Conservation (phyloP, 169 alveolate genomes). For the Eimeria tenella region DNA sequence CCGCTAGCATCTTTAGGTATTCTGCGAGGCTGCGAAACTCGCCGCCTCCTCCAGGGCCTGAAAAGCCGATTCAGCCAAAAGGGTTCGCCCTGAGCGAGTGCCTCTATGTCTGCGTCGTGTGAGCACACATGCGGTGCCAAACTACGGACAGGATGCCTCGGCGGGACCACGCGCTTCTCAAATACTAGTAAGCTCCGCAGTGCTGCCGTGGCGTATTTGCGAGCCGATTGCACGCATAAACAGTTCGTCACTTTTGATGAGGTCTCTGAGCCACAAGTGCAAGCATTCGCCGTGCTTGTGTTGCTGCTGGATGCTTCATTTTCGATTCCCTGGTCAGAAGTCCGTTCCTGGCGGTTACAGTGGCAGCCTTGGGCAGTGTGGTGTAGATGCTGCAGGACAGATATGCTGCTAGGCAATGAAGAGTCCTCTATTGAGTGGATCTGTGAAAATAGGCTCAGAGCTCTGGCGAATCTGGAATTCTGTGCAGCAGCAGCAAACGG, state of each 20-base stretch:
- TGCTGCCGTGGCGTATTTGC: conserved; percentile 40
- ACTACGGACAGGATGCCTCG: conserved; percentile 12
- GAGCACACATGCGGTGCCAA: conserved; percentile 65
- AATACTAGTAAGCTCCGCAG: conserved; percentile 31
- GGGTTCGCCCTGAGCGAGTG: conserved; percentile 57
- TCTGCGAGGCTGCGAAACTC: conserved; percentile 14
- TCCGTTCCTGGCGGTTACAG: conserved; percentile 29
- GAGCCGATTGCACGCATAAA: conserved; percentile 50
- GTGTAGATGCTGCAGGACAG: conserved; percentile 57
- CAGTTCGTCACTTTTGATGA: conserved; percentile 5
- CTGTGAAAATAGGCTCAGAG: conserved; percentile 42
- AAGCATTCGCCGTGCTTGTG: not conserved
- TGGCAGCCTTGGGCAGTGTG: conserved; percentile 50
- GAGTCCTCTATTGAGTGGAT: conserved; percentile 41
- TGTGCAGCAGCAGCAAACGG: conserved; percentile 71
- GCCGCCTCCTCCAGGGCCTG: conserved; percentile 65
- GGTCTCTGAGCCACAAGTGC: conserved; percentile 30
- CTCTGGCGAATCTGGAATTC: conserved; percentile 63
- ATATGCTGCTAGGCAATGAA: conserved; percentile 36
- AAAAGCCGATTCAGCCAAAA: conserved; percentile 27
- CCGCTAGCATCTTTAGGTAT: not conserved
- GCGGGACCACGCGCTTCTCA: conserved; percentile 5
- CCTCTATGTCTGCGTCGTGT: conserved; percentile 45
- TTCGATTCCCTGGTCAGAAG: not conserved
- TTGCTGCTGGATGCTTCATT: not conserved